Conservation (phyloP, 169 alveolate genomes). For the Cryptosporidium canis region DNA sequence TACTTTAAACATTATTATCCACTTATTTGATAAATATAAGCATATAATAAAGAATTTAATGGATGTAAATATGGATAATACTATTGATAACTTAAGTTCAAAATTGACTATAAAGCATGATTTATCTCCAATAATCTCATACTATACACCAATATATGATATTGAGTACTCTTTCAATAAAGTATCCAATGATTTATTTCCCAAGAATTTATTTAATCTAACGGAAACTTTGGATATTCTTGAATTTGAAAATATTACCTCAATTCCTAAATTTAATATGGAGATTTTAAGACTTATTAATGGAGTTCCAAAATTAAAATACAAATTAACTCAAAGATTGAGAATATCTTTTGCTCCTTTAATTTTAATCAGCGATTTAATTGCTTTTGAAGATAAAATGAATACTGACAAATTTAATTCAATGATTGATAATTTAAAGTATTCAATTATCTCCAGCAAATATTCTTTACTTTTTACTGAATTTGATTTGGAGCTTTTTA, state of each 20-base stretch:
- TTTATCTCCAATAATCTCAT: constrained; percentile 43
- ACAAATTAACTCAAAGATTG: neutral
- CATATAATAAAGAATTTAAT: neutral
- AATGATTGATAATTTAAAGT: neutral
- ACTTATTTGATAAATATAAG: neutral
- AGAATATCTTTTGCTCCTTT: neutral
- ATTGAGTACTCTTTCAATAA: neutral
- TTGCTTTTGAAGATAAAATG: neutral
- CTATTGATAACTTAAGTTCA: neutral
- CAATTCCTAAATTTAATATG: neutral
- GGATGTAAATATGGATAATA: neutral
- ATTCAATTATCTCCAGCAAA: neutral
- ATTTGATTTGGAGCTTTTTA: constrained; percentile 23
- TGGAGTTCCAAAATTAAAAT: constrained; percentile 19
- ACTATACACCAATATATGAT: constrained; percentile 5
- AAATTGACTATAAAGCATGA: constrained; percentile 8
- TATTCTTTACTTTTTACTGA: neutral
- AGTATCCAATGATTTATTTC: neutral
- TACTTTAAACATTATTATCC: neutral
- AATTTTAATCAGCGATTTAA: constrained; percentile 11
- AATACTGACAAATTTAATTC: neutral
- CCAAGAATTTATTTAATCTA: neutral
- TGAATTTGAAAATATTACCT: neutral
- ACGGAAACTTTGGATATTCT: neutral
- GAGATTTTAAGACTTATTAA: neutral